phyloP scores from a whole-genome alignment of 2,329 filamentous ascomycete species.

The Lasiodiplodia hormozganensis region DNA sequence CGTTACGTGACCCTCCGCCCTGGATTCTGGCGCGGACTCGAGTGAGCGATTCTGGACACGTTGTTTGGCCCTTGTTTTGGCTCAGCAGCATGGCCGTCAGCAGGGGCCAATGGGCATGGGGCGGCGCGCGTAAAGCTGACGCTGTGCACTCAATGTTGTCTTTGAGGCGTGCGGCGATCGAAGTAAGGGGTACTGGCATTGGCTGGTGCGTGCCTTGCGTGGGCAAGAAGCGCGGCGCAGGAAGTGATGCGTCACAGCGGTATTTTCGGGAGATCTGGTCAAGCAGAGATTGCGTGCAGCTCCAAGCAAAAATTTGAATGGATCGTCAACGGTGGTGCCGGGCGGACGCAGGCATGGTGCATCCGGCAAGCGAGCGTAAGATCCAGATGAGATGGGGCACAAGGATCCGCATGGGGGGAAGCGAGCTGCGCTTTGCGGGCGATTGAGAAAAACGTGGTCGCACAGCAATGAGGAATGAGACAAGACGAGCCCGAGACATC shows the following conservation, averaged over 20 bases:
- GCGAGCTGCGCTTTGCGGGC: conserved; percentile 22
- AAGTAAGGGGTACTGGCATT: conserved; percentile 28
- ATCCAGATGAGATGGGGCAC: conserved; percentile 27
- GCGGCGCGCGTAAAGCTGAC: conserved; percentile 28
- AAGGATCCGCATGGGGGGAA: conserved; percentile 9
- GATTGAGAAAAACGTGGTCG: conserved; percentile 25
- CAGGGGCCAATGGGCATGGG: conserved; percentile 21
- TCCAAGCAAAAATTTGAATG: conserved; percentile 14
- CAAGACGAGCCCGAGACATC: conserved; percentile 24
- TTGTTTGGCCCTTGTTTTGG: conserved; percentile 28
- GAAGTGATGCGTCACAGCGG: conserved; percentile 28
- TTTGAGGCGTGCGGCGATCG: conserved; percentile 30
- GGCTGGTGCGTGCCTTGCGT: conserved; percentile 29
- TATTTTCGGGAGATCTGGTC: conserved; percentile 18
- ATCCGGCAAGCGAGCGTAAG: conserved; percentile 25
- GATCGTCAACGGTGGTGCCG: conserved; percentile 27
- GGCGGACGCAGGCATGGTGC: conserved; percentile 28
- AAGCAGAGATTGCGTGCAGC: conserved; percentile 20
- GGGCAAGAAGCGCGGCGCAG: conserved; percentile 23
- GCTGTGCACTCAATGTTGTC: conserved; percentile 27
- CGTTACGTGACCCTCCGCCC: conserved; percentile 26
- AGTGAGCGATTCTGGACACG: conserved; percentile 24
- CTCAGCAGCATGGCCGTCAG: conserved; percentile 20
- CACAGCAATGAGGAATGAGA: conserved; percentile 30
- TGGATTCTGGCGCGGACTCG: conserved; percentile 24